Percentiles rank a stretch among this genome's conserved stretches.
These are phyloP conservation scores for Colletotrichum phormii DNA, from an alignment of 2,329 filamentous ascomycete genomes.

Conservation along the genomic window DNA sequence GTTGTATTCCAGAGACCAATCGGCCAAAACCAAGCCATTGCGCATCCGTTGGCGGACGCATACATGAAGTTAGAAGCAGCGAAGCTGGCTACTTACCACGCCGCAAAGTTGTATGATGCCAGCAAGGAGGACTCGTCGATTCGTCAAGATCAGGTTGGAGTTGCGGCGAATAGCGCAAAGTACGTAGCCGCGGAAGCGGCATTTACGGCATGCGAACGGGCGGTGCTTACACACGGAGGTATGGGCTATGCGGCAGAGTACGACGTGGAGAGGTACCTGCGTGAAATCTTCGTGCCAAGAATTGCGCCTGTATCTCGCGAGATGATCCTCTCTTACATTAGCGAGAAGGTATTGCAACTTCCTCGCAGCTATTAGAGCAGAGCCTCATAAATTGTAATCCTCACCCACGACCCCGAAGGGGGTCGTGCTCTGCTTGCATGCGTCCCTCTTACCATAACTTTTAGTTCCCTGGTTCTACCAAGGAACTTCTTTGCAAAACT, in stretches of 20 bases:
- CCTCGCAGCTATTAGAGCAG: slow-evolving; percentile 72
- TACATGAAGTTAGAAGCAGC: slow-evolving; percentile 75
- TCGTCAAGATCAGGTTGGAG: slow-evolving; percentile 67
- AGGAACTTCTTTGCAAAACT: too few species aligned
- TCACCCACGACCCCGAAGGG: too few species aligned
- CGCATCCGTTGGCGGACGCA: slow-evolving; percentile 73
- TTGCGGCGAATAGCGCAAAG: slow-evolving; percentile 77
- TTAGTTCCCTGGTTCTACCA: too few species aligned
- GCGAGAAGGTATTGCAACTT: slow-evolving; percentile 74
- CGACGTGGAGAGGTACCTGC: slow-evolving; percentile 73
- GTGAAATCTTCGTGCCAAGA: slow-evolving; percentile 73
- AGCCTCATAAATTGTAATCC: not conserved
- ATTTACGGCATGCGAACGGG: slow-evolving; percentile 71
- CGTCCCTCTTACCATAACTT: too few species aligned
- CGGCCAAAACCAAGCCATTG: slow-evolving; percentile 74
- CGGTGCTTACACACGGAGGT: slow-evolving; percentile 69
- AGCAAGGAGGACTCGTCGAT: slow-evolving; percentile 62
- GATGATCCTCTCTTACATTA: slow-evolving; percentile 82
- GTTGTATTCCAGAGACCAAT: slow-evolving; percentile 75
- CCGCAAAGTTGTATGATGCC: slow-evolving; percentile 70
- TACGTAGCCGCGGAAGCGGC: slow-evolving; percentile 76
- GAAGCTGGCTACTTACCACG: slow-evolving; percentile 74
- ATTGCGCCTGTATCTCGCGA: slow-evolving; percentile 75
- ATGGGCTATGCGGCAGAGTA: slow-evolving; percentile 76
- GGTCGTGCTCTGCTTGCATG: too few species aligned